Base-by-base conservation (phyloP, 2,329 filamentous ascomycete genomes). In the Hysterium pulicare region DNA sequence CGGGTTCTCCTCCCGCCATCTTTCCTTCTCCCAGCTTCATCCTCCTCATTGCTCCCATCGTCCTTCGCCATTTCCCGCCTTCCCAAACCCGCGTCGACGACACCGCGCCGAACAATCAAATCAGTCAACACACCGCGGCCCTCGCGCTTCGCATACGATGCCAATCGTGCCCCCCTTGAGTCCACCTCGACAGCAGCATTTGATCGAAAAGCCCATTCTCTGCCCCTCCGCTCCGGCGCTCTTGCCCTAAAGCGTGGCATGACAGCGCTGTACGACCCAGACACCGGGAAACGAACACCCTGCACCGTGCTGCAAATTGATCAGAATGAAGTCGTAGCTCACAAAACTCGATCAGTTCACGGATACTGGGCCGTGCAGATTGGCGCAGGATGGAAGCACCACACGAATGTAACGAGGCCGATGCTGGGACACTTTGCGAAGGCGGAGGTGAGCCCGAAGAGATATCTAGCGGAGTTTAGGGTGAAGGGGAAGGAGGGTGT, bases 331-430 rank as follows among this genome's bases (percentile, higher is more conserved):
- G 90, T 96, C 7, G 75, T 96, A 30, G 83, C 85, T 45, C 84
- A 87, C 71, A 96, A 95, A 77, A 93, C 88, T 49, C 74, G 82
- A 24, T 74, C 83, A 49, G 74, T 77, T 61, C 83, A 97, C 67
- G 93, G 93, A 16, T 98, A 98, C 73, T 96, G 81, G 76, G 93
- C 91, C 13, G 90, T 97, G 11, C 90, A 96, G 71, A 72, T 98
- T 33, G 93, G 93, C 16, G 74, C 80, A 36, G 93, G 93, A 3
- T 79, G 79, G 64, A 86, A 84, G 64, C 79, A 84, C 47, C 72
- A 86, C 19, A 76, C 74, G 48, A 95, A 94, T 64, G 81, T 93
- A 32, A 84, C 84, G n/a, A 81, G 86, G 58, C 86, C 93, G 2
- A 72, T 87, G 74, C 73, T 96, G 46, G 93, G 93, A 0, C 93